Conservation (phyloP, 257 asterid species). For the Osmanthus fragrans region DNA sequence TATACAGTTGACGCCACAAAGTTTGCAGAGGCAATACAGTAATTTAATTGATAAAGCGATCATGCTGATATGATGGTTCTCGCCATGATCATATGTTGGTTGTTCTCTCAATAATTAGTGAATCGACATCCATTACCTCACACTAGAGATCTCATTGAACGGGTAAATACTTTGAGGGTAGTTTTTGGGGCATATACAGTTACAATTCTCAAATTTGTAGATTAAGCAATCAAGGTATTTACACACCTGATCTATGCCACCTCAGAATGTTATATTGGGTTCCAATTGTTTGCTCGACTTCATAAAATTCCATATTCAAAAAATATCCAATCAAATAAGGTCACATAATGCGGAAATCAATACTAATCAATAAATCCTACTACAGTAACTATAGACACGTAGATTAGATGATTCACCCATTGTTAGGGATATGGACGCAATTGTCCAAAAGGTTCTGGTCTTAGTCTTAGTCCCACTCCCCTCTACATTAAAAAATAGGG, state of each 20-base stretch:
- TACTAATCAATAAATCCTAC: not conserved
- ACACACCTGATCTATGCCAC: not conserved
- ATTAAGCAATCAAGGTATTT: not conserved
- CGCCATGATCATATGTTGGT: not conserved
- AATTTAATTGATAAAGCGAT: not conserved
- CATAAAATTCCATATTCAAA: not conserved
- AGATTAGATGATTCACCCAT: not conserved
- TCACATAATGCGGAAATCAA: not conserved
- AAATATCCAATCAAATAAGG: not conserved
- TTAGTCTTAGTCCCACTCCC: not conserved
- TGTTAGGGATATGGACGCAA: not conserved
- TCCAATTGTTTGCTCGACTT: not conserved
- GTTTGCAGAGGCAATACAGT: not conserved
- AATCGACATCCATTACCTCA: not conserved
- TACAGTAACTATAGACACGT: not conserved
- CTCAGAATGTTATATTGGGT: not conserved
- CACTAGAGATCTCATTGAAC: not conserved
- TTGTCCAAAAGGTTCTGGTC: not conserved
- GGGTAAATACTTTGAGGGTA: not conserved
- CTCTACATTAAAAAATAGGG: not conserved
- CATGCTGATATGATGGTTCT: not conserved
- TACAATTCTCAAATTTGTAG: not conserved
- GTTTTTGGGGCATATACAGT: not conserved
- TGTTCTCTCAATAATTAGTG: not conserved
- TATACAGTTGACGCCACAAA: not conserved